Evolutionary conservation across 1,284 basidiomycete species (phyloP).

Genomic region (Cryptococcus neoformans): DNA sequence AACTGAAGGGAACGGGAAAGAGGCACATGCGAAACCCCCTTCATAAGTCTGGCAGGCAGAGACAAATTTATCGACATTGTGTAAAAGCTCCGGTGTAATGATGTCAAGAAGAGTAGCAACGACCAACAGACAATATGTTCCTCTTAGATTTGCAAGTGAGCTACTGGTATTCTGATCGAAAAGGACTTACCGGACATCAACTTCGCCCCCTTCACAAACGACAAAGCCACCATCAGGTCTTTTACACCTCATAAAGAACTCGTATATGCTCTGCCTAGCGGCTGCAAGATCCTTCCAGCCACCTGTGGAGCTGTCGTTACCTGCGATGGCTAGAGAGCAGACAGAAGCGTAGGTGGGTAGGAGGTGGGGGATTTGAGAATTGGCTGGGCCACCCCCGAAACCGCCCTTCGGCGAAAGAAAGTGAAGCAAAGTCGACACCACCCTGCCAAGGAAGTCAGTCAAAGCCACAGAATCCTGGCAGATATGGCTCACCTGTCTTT

Average conservation of each 20-base stretch:
- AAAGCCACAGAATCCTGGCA: neutral
- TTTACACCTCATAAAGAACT: constrained; percentile 91
- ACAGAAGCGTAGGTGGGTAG: constrained; percentile 89
- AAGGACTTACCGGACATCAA: constrained; percentile 75
- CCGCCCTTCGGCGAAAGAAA: constrained; percentile 81
- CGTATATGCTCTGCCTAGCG: constrained; percentile 69
- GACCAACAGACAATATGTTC: constrained; percentile 70
- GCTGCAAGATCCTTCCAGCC: constrained; percentile 73
- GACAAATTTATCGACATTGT: constrained; percentile 53
- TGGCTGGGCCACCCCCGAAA: constrained; percentile 83
- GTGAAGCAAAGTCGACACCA: constrained; percentile 60
- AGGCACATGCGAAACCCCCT: constrained; percentile 87
- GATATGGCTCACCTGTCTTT: constrained; percentile 62
- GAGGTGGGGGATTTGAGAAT: constrained; percentile 73
- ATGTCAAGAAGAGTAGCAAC: constrained; percentile 72
- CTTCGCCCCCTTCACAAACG: constrained; percentile 82
- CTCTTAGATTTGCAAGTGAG: constrained; percentile 51
- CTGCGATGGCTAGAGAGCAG: constrained; percentile 77
- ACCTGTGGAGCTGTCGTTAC: constrained; percentile 59
- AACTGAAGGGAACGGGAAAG: constrained; percentile 47
- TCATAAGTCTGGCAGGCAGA: constrained; percentile 90
- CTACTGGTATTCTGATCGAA: neutral
- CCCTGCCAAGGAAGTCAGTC: neutral
- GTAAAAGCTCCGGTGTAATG: constrained; percentile 79
- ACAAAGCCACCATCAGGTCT: constrained; percentile 92